These are phyloP conservation scores for Penicillium paneum DNA, from an alignment of 2,329 filamentous ascomycete genomes.

Conservation along the genomic window DNA sequence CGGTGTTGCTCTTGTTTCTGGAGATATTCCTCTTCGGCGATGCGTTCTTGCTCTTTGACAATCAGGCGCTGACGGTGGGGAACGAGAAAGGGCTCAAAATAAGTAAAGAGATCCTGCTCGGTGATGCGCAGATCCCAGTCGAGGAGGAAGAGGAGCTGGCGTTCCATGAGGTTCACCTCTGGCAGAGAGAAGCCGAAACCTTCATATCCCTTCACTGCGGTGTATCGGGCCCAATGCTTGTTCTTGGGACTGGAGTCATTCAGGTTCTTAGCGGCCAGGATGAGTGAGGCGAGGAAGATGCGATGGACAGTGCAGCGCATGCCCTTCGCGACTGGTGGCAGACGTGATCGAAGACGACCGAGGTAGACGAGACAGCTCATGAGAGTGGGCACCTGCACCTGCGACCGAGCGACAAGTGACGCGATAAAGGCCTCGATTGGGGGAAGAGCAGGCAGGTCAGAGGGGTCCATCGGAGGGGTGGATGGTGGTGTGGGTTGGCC, in stretches of 20 bases:
- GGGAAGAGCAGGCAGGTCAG: constrained; percentile 57
- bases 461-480: constrained; percentile 53
- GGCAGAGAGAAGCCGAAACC: constrained; percentile 88
- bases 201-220: constrained; percentile 66
- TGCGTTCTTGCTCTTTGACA: constrained; percentile 52
- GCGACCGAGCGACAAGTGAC: constrained; percentile 84
- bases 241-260: constrained; percentile 99
- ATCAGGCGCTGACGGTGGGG: constrained; percentile 67
- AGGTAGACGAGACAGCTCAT: constrained; percentile 98
- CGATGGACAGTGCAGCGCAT: constrained; percentile 95
- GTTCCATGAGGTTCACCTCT: constrained; percentile 99
- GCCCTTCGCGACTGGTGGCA: constrained; percentile 92
- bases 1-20: constrained; percentile 29
- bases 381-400: constrained; percentile 93
- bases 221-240: constrained; percentile 99
- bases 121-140: constrained; percentile 91
- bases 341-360: constrained; percentile 72
- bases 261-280: constrained; percentile 85
- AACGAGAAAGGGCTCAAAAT: constrained; percentile 82
- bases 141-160: constrained; percentile 90
- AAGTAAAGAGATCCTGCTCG: constrained; percentile 78
- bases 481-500: constrained; percentile 59
- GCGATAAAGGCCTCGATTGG: constrained; percentile 87
- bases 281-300: constrained; percentile 75
- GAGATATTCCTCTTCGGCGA: constrained; percentile 39